A percentile compares a stretch with the other conserved stretches of the same genome.
phyloP scores from a whole-genome alignment of 2,329 filamentous ascomycete genomes.

The Beauveria sp. region DNA sequence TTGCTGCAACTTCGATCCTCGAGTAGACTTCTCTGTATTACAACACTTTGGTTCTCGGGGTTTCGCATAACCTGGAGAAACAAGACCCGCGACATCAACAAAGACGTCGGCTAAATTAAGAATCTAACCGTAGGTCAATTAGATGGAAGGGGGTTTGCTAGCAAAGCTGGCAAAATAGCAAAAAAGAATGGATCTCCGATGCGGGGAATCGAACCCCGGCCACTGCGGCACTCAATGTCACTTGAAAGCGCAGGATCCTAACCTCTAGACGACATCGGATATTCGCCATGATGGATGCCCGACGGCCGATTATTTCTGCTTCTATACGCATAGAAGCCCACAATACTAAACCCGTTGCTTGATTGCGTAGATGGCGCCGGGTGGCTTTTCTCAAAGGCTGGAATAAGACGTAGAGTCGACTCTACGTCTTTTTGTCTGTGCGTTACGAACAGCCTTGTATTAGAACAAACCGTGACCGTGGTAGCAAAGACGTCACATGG shows the following conservation, averaged over 20 bases:
- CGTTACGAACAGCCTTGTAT: not conserved
- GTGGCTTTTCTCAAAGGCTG: too few relatives aligned
- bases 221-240: constrained; percentile 4
- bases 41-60: too few relatives aligned
- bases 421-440: too few relatives aligned
- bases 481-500: not conserved
- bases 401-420: too few relatives aligned
- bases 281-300: not conserved
- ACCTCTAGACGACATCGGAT: not conserved
- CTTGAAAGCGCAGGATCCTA: not conserved
- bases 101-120: not conserved
- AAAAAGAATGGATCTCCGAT: constrained; percentile 3
- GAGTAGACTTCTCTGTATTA: too few relatives aligned
- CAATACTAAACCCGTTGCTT: not conserved
- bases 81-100: too few relatives aligned
- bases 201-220: constrained; percentile 10
- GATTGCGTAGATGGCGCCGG: not conserved
- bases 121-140: too few relatives aligned
- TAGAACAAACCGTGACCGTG: not conserved
- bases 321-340: not conserved
- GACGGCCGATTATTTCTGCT: not conserved
- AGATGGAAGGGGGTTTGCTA: not conserved
- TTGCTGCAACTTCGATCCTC: too few relatives aligned
- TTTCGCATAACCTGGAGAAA: too few relatives aligned
- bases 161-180: not conserved